A percentile compares a stretch with the other conserved stretches of the same genome.
phyloP scores from a whole-genome alignment of 2,329 filamentous ascomycete species.

The Fusarium nygamai region DNA sequence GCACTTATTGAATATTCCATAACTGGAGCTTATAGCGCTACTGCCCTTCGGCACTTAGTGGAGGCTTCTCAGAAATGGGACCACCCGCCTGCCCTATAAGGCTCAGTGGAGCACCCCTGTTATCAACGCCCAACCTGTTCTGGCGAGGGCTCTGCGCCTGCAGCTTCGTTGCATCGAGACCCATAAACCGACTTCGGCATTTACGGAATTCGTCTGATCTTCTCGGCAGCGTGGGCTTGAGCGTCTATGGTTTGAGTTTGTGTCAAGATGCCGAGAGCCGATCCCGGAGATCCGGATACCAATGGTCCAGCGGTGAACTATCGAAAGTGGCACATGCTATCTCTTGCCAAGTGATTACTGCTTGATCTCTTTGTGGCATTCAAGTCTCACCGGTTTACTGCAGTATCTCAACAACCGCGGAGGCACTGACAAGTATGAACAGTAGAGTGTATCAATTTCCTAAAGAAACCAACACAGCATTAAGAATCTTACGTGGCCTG shows the following conservation, averaged over 20 bases:
- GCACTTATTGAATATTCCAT: too few relatives aligned
- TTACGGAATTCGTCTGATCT: rapidly evolving
- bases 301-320: background rate
- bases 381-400: background rate
- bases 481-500: background rate
- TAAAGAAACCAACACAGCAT: background rate
- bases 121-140: background rate
- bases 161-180: background rate
- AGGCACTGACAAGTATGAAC: too few relatives aligned
- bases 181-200: background rate
- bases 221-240: background rate
- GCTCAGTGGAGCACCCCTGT: background rate
- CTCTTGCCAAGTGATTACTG: background rate
- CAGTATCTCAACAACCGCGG: too few relatives aligned
- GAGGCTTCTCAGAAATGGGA: background rate
- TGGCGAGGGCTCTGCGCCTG: background rate
- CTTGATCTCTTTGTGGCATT: background rate
- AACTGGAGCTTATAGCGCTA: background rate
- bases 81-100: background rate
- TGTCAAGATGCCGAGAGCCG: background rate
- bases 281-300: background rate
- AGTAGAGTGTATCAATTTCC: background rate
- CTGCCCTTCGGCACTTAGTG: too few relatives aligned
- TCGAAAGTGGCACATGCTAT: background rate
- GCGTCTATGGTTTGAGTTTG: background rate